A percentile compares a stretch with the other conserved stretches of the same genome.
Conservation (phyloP, 202 grass and related monocot species). For the Carex arenaria region DNA sequence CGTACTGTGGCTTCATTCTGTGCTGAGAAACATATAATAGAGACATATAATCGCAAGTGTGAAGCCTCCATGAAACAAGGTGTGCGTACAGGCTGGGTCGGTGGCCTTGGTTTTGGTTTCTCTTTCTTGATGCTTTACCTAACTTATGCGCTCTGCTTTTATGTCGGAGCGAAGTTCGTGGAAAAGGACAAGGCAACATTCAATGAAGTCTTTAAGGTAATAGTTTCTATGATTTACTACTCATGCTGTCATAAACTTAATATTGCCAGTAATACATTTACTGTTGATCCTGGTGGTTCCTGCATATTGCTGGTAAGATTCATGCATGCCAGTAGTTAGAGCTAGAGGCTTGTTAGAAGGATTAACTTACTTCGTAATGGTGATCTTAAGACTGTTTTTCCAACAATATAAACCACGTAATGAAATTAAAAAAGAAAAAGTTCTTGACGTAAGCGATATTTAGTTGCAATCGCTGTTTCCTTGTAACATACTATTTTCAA, state of each 20-base stretch:
- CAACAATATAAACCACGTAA: not conserved
- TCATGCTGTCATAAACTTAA: not conserved
- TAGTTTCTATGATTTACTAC: not conserved
- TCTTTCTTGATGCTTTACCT: conserved; percentile 67
- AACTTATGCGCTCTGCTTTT: conserved; percentile 85
- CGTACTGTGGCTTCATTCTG: conserved; percentile 88
- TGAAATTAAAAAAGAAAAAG: not conserved
- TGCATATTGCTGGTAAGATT: not conserved
- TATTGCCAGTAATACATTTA: not conserved
- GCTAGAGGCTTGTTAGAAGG: too few relatives aligned
- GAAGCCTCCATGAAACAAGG: conserved; percentile 58
- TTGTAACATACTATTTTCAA: not conserved
- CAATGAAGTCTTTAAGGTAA: conserved; percentile 67
- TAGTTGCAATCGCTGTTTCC: not conserved
- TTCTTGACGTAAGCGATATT: not conserved
- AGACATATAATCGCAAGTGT: conserved; percentile 61
- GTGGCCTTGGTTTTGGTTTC: conserved; percentile 83
- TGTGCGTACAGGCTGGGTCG: conserved; percentile 54
- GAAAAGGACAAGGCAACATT: conserved; percentile 48
- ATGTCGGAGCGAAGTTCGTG: conserved; percentile 70
- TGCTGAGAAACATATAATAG: conserved; percentile 67
- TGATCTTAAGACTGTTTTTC: not conserved
- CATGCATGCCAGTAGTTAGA: too few relatives aligned
- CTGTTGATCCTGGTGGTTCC: not conserved
- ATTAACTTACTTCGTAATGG: not conserved